Evolutionary conservation across 176 grass and related monocot genomes (phyloP).

Genomic region (Elaeis guineensis): DNA sequence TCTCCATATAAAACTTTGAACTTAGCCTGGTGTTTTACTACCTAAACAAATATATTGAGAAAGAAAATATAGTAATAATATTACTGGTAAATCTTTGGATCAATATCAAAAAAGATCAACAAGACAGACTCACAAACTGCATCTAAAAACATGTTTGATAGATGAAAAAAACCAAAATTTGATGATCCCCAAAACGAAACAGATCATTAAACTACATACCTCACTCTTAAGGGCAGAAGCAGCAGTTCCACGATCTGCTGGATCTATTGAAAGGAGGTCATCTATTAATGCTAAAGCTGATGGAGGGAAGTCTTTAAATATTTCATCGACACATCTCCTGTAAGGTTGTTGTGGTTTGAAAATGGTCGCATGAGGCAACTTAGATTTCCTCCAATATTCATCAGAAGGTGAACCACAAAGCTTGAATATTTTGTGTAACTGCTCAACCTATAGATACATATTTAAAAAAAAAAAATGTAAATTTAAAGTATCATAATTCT

Average conservation of each 20-base stretch:
- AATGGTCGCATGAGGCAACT: slow-evolving; percentile 94
- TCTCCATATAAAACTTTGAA: too few species aligned
- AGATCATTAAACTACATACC: slow-evolving; percentile 32
- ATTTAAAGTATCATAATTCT: not conserved
- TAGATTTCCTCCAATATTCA: slow-evolving; percentile 96
- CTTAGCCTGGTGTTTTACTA: too few species aligned
- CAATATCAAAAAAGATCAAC: too few species aligned
- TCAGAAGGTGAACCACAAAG: slow-evolving; percentile 92
- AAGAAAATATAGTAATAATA: too few species aligned
- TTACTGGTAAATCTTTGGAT: too few species aligned
- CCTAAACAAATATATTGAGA: too few species aligned
- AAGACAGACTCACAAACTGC: too few species aligned
- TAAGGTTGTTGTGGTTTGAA: slow-evolving; percentile 97
- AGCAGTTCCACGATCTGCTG: slow-evolving; percentile 72
- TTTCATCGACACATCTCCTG: slow-evolving; percentile 62
- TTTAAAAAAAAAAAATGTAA: slow-evolving; percentile 13
- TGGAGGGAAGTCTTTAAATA: slow-evolving; percentile 88
- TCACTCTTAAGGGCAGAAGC: slow-evolving; percentile 70
- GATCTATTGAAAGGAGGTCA: slow-evolving; percentile 92
- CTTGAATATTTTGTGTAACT: slow-evolving; percentile 99
- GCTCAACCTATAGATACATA: slow-evolving; percentile 63
- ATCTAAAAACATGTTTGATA: too few species aligned
- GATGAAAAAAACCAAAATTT: too few species aligned
- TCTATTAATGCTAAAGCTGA: slow-evolving; percentile 67
- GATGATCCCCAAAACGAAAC: too few species aligned